phyloP scores from a whole-genome alignment of 805 yeast species.

The Pichia rugopelliculosa region DNA sequence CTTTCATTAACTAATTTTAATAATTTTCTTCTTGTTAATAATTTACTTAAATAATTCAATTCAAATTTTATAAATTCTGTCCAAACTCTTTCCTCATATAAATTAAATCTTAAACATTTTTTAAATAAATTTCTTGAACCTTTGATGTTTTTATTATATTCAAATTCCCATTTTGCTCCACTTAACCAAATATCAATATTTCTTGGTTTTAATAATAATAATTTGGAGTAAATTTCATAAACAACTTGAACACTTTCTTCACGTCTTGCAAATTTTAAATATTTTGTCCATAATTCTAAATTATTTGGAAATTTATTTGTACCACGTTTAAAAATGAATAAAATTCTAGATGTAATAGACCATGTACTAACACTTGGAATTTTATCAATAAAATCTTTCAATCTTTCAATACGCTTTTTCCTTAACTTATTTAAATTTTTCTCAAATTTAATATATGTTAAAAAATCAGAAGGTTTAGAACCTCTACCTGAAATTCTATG shows the following conservation, averaged over 20 bases:
- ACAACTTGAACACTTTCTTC: conserved; percentile 65
- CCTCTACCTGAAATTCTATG: conserved; percentile 84
- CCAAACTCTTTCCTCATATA: conserved; percentile 70
- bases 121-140: conserved; percentile 85
- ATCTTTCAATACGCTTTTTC: conserved; percentile 57
- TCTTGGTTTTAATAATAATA: conserved; percentile 84
- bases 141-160: conserved; percentile 77
- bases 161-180: conserved; percentile 92
- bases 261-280: conserved; percentile 59
- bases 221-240: conserved; percentile 66
- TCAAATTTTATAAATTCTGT: conserved; percentile 82
- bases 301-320: conserved; percentile 73
- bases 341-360: conserved; percentile 76
- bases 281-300: conserved; percentile 68
- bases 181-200: conserved; percentile 87
- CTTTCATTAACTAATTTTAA: conserved; percentile 70
- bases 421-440: conserved; percentile 71
- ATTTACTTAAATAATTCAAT: conserved; percentile 73
- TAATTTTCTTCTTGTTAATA: conserved; percentile 75
- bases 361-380: conserved; percentile 72
- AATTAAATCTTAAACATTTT: conserved; percentile 76
- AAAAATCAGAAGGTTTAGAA: conserved; percentile 66
- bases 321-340: conserved; percentile 79
- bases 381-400: conserved; percentile 49
- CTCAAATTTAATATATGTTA: conserved; percentile 77